Evolutionary conservation across 805 yeast species (phyloP), one percentile per base, ranked within the genome.

Genomic region (Yamadazyma olivae): DNA sequence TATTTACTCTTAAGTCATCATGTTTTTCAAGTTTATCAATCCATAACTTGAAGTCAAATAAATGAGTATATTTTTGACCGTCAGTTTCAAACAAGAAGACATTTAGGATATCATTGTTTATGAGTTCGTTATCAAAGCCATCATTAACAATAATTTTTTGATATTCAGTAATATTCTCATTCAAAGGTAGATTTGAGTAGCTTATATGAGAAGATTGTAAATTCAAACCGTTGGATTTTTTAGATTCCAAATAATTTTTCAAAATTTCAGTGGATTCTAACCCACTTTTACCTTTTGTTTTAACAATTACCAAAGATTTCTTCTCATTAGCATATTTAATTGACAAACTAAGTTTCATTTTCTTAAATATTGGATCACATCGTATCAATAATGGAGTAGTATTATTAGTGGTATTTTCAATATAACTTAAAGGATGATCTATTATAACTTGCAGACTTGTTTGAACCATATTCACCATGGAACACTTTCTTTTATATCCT

Each of bases 61-160:
- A 36, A 26, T 42, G 48, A 6, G 19, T 22, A 31, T 54, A 48
- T 7, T 41, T 47, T 3, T 39, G 33, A 1, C 36, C 40, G 3
- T 15, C 27, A 8, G 35, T 27, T 34, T 53, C 61, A 58, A 64
- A 61, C 6, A 59, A 17, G 5, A 54, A 51, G 1, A 59, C 43
- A 33, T 48, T 51, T 35, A 63, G 35, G 7, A 38, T 41, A 16
- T 36, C 41, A 32, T 49, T 38, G 15, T 44, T 41, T 26, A 53
- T 48, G 4, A 18, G 29, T 4, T 31, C 27, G 4, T 31, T 29
- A 19, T 50, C 39, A 38, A 45, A 60, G 8, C 32, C 34, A 39
- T 63, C 69, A 34, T 60, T 61, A 6, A 63, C 50, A 2, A 53
- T 45, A 2, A 61, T 37, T 30, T 45, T 47, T 32, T 61, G 67